A percentile compares a stretch with the other conserved stretches of the same genome.
Evolutionary conservation across 495 filamentous ascomycete genomes (phyloP).

Genomic region (Annulohypoxylon nitens): DNA sequence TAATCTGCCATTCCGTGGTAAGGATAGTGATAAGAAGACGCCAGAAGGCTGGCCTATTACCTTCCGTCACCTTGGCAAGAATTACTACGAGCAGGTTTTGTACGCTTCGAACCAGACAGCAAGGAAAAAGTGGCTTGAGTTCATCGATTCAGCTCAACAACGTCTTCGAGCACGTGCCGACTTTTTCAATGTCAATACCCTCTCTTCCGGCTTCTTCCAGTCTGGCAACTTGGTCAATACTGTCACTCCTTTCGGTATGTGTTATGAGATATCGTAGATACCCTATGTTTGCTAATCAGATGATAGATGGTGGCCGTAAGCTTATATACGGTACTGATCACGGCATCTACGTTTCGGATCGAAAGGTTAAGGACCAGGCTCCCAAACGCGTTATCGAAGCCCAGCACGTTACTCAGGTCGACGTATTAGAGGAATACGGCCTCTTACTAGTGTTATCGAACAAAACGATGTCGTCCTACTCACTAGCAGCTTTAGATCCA

Average conservation of each 20-base stretch:
- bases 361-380: conserved; percentile 81
- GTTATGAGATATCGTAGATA: not conserved
- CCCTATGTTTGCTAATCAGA: conserved; percentile 51
- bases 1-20: conserved; percentile 77
- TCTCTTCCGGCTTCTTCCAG: conserved; percentile 88
- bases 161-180: conserved; percentile 87
- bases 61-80: conserved; percentile 97
- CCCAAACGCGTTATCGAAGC: conserved; percentile 89
- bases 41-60: conserved; percentile 94
- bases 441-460: conserved; percentile 93
- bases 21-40: conserved; percentile 60
- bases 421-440: conserved; percentile 94
- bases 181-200: conserved; percentile 90
- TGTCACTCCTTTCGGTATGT: conserved; percentile 86
- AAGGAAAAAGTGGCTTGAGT: conserved; percentile 94
- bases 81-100: conserved; percentile 92
- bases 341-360: conserved; percentile 91
- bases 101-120: conserved; percentile 84
- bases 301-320: conserved; percentile 88
- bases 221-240: conserved; percentile 88
- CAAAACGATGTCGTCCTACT: conserved; percentile 89
- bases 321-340: conserved; percentile 92
- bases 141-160: conserved; percentile 90
- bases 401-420: conserved; percentile 90
- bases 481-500: conserved; percentile 83